Evolutionary conservation across 2,329 filamentous ascomycete genomes (phyloP).

Genomic region (Seiridium cupressi): DNA sequence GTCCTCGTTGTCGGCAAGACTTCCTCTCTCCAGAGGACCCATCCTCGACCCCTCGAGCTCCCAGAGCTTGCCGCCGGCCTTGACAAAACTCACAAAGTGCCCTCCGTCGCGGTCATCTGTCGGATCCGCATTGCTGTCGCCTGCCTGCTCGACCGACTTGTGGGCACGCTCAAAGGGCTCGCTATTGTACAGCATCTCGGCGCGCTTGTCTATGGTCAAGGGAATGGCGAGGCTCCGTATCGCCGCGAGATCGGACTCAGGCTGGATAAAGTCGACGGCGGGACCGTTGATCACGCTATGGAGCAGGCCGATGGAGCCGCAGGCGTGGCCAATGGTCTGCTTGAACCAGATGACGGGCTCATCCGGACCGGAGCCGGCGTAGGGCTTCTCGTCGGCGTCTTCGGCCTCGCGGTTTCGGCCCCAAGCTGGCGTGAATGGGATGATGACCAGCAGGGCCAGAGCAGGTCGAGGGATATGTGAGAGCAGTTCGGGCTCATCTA

Average conservation of each 20-base stretch:
- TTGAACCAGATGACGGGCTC: constrained; percentile 81
- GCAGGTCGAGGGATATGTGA: constrained; percentile 74
- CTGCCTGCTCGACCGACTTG: constrained; percentile 63
- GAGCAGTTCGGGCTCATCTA: constrained; percentile 75
- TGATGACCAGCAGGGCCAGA: constrained; percentile 76
- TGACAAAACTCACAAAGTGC: constrained; percentile 83
- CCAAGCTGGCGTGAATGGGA: constrained; percentile 56
- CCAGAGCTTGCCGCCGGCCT: constrained; percentile 65
- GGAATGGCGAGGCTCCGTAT: constrained; percentile 63
- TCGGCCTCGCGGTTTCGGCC: constrained; percentile 35
- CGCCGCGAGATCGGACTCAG: constrained; percentile 52
- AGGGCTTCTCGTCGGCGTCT: constrained; percentile 15
- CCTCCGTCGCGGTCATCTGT: constrained; percentile 63
- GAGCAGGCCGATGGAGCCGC: constrained; percentile 74
- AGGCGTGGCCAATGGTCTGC: constrained; percentile 81
- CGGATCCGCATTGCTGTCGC: constrained; percentile 64
- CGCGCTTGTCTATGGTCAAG: constrained; percentile 59
- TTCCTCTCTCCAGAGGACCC: constrained; percentile 68
- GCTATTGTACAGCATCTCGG: constrained; percentile 69
- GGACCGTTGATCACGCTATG: constrained; percentile 72
- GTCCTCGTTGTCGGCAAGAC: constrained; percentile 54
- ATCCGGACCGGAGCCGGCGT: constrained; percentile 36
- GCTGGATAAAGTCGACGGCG: constrained; percentile 51
- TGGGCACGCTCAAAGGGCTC: constrained; percentile 71
- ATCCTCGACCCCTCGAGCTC: constrained; percentile 76